Base-by-base conservation (phyloP, 2,329 filamentous ascomycete species). In the Beauveria scarabaeidicola region DNA sequence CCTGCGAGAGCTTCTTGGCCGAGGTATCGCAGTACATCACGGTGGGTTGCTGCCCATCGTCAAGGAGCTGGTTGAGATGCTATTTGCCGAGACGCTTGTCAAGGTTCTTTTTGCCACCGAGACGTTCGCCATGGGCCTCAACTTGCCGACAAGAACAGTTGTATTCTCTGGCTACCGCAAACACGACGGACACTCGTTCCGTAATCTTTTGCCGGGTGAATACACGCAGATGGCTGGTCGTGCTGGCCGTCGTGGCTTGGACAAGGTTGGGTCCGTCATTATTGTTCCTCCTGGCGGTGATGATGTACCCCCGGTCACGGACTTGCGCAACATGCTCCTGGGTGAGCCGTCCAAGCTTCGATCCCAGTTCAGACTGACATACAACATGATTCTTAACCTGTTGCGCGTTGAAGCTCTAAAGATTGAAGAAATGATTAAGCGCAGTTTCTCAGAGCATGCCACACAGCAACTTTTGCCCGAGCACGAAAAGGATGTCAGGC, bases 361-460 rank as follows among this genome's bases (percentile, higher is more conserved):
- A 51, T 97, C 93, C 7, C 94, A 99, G 69, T 99, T 99, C 79
- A 85, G 94, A 62, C 79, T 99, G 52, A 99, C 95, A 10, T 99
- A 99, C 78, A 99, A 97, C 75, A 99, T 99, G 94, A 99, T 99
- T 62, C 78, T 99, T 32, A 99, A 97, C 69, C 79, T 99, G 36
- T 79, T 99, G 52, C 88, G 94, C 40, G 94, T 99, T 2, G 94
- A 99, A 73, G 94, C 94, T 2, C 76, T 99, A 64, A 97, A 97
- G 77, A 97, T 99, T 66, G 94, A 99, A 72, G 94, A 99, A 74
- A 99, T 99, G 94, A 99, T 99, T 78, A 99, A 99, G 81, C 88
- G 94, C 65, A 97, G 92, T 72, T 99, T 99, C 78, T 97, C 93
- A 56, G 94, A 99, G 73, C 94, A 99, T 73, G 93, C 93, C 25